Conservation (phyloP, 2,329 filamentous ascomycete species). For the Aspergillus intermedius region DNA sequence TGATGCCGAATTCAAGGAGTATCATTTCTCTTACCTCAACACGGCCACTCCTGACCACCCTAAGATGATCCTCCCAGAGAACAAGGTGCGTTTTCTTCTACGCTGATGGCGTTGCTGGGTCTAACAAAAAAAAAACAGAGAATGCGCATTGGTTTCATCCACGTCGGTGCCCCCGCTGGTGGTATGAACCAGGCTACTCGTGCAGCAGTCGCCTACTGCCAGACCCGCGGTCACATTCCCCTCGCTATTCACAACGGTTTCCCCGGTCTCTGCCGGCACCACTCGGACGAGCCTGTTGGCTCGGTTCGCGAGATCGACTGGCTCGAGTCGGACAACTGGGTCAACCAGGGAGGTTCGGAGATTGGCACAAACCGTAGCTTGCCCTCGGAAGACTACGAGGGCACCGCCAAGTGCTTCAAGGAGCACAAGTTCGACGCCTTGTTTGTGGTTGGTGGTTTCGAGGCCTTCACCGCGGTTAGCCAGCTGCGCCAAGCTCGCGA, state of each 20-base stretch:
- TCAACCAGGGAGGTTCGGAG: conserved; percentile 92
- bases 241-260: conserved; percentile 96
- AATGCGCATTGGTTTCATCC: conserved; percentile 92
- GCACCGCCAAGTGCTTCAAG: conserved; percentile 74
- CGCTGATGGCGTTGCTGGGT: background rate
- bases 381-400: conserved; percentile 77
- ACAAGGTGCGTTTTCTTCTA: conserved; percentile 52
- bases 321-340: conserved; percentile 93
- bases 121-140: conserved; percentile 48
- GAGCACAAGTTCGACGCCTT: conserved; percentile 84
- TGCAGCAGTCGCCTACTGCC: conserved; percentile 85
- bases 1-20: conserved; percentile 89
- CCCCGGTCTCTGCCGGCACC: conserved; percentile 84
- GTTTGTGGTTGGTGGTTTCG: conserved; percentile 90
- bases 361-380: conserved; percentile 96
- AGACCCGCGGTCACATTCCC: conserved; percentile 85
- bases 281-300: conserved; percentile 72
- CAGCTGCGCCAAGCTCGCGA: conserved; percentile 76
- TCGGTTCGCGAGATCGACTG: conserved; percentile 81
- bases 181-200: conserved; percentile 97
- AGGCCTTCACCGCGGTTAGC: conserved; percentile 87
- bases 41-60: conserved; percentile 78
- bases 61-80: conserved; percentile 58
- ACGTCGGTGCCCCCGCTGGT: conserved; percentile 91
- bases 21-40: conserved; percentile 83